Evolutionary conservation across 129 eudicot species (phyloP), one percentile per base, ranked within the genome.

Genomic region (Flaveria robusta): DNA sequence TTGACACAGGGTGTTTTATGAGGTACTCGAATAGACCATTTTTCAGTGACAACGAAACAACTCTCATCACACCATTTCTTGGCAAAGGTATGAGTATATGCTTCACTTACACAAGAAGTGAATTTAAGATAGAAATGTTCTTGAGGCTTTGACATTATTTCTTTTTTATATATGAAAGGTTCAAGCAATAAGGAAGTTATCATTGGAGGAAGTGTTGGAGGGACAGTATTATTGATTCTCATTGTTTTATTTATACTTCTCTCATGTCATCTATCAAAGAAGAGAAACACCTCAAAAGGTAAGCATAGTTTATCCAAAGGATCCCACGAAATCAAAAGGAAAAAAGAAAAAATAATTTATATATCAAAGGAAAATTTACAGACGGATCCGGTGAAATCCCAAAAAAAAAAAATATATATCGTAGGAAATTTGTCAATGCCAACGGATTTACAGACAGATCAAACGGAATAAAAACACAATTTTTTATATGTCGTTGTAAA

Each of bases 1-100:
- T 87, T 60, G 91, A 86, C 76, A 86, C 91, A 0, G 96, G 87
- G 23, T 87, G 96, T 76, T 90, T 87, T 46, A 42, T 90, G 70
- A 80, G 96, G 79, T 90, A 82, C 42, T 90, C 96, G 0, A 86
- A 77, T 18, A 72, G 82, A 0, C 34, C 89, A 3, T 90, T 87
- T 56, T 90, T 90, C 43, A 1, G 87, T n/a, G 76, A 46, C 64
- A 86, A 86, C 63, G 77, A 86, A 73, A 86, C 81, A 5, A 72
- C 67, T 2, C 42, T 84, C 37, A 80, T 90, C 62, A 51, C 79
- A 10, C 84, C 90, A 1, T 90, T 83, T 73, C 78, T 87, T n/a
- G 79, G 47, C 56, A 76, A 85, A 69, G 49, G 49, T 43, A 43
- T 43, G 49, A 9, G 0, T 43, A 43, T 43, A 9, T 43, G 41